Evolutionary conservation across 2,329 filamentous ascomycete species (phyloP), one percentile per base, ranked within the genome.

Genomic region (Penicillium sp.): DNA sequence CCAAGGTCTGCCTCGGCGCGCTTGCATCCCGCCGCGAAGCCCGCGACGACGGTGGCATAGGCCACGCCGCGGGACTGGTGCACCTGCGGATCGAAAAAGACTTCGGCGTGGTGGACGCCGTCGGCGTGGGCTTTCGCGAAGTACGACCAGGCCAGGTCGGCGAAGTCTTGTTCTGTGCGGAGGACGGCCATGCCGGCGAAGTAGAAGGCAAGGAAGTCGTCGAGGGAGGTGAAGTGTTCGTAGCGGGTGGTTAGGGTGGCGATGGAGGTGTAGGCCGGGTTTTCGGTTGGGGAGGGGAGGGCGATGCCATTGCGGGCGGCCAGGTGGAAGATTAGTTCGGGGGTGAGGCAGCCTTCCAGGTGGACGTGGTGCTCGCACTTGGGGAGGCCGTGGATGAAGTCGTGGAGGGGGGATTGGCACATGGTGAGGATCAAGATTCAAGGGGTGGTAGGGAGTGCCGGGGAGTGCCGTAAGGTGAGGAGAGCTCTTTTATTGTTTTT

Each of bases 291-390:
- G 4, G 74, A 61, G 4, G 86, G 86, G 3, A 93, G 82, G 2
- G 79, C 41, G 67, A 92, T 84, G 56, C 79, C 79, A 81, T 94
- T 92, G 69, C 84, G 84, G 38, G 78, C 72, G 5, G 90, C 88
- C 5, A 94, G 85, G 34, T 80, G 70, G 78, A 92, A 93, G 62
- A 92, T 84, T 41, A 92, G 81, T 57, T 82, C 78, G 1, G 90
- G 89, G 42, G 87, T 86, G 39, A 94, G 82, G 12, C 88, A 88
- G 57, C 90, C 90, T 75, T 93, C 90, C 37, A 94, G 82, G 72
- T 94, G 90, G 55, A 93, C 84, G 76, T 93, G 90, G 71, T 92
- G 90, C 74, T 94, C 90, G 76, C 88, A 90, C 80, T 93, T 93
- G 63, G 90, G 90, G 34, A 93, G 83, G 35, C 82, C 82, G 54